Base-by-base conservation (phyloP, 1,139 yeast species). In the Taphrina wiesneri region DNA sequence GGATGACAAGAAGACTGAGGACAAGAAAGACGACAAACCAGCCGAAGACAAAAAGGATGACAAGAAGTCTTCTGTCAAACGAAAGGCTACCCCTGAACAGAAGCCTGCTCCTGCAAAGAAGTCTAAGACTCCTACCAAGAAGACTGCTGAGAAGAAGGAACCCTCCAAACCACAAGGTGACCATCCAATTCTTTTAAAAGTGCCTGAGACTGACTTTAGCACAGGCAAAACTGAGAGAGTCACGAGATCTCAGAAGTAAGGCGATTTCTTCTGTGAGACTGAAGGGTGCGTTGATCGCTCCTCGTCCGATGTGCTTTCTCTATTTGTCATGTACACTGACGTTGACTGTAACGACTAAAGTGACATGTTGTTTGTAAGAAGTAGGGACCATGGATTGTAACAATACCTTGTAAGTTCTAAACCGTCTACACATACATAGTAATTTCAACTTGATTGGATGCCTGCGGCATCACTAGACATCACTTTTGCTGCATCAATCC, bases 201-300 rank as follows among this genome's bases (percentile, higher is more conserved):
- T n/a, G n/a, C n/a, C n/a, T n/a, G n/a, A n/a, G 39, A 30, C 21
- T 30, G n/a, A 52, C 9, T 17, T 9, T 11, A 19, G 46, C 9
- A 49, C 25, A 49, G 57, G 64, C 36, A 60, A 51, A 45, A 51
- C 57, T 15, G 64, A 60, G 30, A 49, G 64, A 15, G 64, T 60
- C 43, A 60, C 63, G 23, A 25, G 57, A n/a, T 60, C 64, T 11
- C 64, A 60, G 43, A 51, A 51, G 21, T 60, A 28, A 32, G n/a
- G 51, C 51, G 13, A n/a, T 19, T 41, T n/a, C 21, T 11, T 11
- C 11, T 6, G 34, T 30, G 9, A n/a, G 9, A 30, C 34, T 30
- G 34, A 6, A 30, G 11, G 34, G 34, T 30, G 9, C 34, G 34
- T 30, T 30, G 34, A 30, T 11, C 34, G 34, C 9, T 30, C 34